Conservation (phyloP, 2,329 filamentous ascomycete genomes). For the Xylariaceae sp. region DNA sequence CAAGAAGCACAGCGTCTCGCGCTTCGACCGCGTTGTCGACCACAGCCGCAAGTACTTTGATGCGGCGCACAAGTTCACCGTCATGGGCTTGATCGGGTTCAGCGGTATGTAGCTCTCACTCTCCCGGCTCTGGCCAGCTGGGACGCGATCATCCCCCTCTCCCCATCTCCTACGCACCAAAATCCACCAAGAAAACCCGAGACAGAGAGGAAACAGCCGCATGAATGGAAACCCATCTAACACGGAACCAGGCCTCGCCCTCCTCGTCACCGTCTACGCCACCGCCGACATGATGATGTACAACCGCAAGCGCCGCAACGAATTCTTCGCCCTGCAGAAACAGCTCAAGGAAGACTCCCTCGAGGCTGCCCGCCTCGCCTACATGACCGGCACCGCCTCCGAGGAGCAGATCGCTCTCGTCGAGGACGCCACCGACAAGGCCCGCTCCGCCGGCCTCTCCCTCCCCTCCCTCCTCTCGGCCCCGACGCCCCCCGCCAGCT, state of each 20-base stretch:
- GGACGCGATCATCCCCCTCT: too few relatives aligned
- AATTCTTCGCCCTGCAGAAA: conserved; percentile 54
- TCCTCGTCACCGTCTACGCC: conserved; percentile 54
- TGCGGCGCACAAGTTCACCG: conserved; percentile 51
- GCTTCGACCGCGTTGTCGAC: conserved; percentile 46
- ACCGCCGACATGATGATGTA: conserved; percentile 58
- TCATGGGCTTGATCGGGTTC: conserved; percentile 51
- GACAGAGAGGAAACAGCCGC: neutral
- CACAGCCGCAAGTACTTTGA: conserved; percentile 48
- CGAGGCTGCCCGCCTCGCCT: conserved; percentile 54
- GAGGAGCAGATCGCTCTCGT: conserved; percentile 53
- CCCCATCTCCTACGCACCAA: neutral
- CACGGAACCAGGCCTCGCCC: conserved; percentile 49
- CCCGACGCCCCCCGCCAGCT: conserved; percentile 17
- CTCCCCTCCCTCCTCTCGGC: conserved; percentile 46
- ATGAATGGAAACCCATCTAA: neutral
- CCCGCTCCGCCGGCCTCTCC: conserved; percentile 40
- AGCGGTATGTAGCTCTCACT: conserved; percentile 42
- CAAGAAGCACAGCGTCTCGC: conserved; percentile 53
- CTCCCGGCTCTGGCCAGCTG: neutral
- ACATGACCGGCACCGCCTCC: conserved; percentile 54
- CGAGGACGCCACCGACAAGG: conserved; percentile 50
- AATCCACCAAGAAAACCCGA: too few relatives aligned
- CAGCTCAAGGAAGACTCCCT: conserved; percentile 51
- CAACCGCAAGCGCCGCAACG: conserved; percentile 55